Conservation (phyloP, 345 rosid species). For the Brassica rapa region DNA sequence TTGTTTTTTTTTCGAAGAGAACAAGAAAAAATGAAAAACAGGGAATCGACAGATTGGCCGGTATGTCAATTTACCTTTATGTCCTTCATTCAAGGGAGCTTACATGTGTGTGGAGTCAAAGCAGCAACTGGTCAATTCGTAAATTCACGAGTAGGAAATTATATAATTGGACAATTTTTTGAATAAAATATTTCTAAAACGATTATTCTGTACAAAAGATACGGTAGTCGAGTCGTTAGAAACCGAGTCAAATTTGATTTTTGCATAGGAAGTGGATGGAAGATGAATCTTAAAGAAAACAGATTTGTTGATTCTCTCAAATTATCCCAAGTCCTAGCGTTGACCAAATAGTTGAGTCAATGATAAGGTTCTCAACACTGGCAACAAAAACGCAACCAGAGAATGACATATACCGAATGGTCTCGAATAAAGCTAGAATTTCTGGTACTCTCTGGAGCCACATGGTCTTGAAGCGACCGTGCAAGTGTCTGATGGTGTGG, state of each 20-base stretch:
- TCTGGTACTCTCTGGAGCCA: constrained; percentile 71
- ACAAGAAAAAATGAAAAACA: constrained; percentile 11
- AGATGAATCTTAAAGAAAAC: neutral
- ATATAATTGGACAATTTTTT: neutral
- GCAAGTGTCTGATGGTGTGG: constrained; percentile 75
- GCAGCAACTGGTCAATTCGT: constrained; percentile 30
- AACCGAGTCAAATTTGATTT: neutral
- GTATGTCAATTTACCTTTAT: constrained; percentile 4
- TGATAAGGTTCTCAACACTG: neutral
- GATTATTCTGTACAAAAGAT: constrained; percentile 9
- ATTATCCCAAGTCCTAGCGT: neutral
- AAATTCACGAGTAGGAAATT: constrained; percentile 16
- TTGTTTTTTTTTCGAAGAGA: neutral
- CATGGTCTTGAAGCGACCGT: constrained; percentile 77
- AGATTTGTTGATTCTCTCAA: neutral
- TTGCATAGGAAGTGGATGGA: neutral
- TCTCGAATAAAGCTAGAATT: constrained; percentile 46
- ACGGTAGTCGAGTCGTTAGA: constrained; percentile 8
- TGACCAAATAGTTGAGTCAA: constrained; percentile 4
- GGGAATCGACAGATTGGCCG: constrained; percentile 29
- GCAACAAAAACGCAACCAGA: neutral
- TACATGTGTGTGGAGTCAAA: neutral
- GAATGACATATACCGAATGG: neutral
- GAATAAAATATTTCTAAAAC: neutral
- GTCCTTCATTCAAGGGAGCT: constrained; percentile 20